Evolutionary conservation across 306 rosid genomes (phyloP), one percentile per base, ranked within the genome.

Genomic region (Heteromeles arbutifolia): DNA sequence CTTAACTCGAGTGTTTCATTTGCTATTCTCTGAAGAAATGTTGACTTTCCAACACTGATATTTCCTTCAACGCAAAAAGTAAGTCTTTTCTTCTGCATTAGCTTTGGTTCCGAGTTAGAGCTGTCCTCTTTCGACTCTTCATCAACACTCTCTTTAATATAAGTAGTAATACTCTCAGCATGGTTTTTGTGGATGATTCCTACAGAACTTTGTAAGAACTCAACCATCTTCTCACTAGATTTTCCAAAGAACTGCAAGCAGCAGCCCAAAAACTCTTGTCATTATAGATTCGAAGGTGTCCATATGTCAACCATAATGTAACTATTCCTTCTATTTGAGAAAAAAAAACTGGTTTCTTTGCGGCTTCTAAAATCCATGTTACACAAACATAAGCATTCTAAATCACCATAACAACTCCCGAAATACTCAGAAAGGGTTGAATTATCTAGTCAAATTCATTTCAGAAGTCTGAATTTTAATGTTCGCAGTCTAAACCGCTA

Each of bases 61-160:
- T 95, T 95, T 74, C 98, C 98, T 87, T 95, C 97, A 3, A 95
- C 98, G 74, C 98, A 95, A 77, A 92, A 90, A 14, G 98, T 95
- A 44, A 95, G 58, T 25, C 92, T 85, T 78, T 90, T 92, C 82
- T 90, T 95, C 77, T 78, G 93, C 53, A 62, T 52, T 5, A 62
- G 29, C 82, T 76, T 86, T 59, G 43, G 48, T 65, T 84, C 86
- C 0, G 82, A 77, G 77, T 75, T 75, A 31, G 90, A 81, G 78
- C 63, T 81, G n/a, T 84, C 96, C 67, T 92, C 96, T n/a, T 80
- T 66, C 81, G 83, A 58, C 79, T 95, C 98, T 80, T 92, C 90
- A 77, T 95, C 97, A 10, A 95, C 97, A 64, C 90, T 92, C 78
- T 89, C 93, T 70, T 90, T 95, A 29, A 95, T 92, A 78, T 86